A percentile compares a stretch with the other conserved stretches of the same genome.
phyloP scores from a whole-genome alignment of 192 early-diverging fungal species.

The Oehlia diaphana region DNA sequence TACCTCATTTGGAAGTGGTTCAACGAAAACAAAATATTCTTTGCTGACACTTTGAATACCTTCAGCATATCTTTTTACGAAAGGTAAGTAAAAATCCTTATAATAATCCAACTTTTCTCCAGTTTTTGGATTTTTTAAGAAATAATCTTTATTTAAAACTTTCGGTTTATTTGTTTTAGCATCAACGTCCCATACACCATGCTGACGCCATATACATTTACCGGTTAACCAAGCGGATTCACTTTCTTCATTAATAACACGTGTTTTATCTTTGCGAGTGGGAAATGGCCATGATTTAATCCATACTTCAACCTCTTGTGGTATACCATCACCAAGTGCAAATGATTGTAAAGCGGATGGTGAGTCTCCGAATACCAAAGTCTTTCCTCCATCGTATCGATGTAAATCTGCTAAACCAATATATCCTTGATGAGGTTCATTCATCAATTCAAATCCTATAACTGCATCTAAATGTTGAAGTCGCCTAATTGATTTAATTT shows the following conservation, averaged over 20 bases:
- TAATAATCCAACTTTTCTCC: conserved; percentile 61
- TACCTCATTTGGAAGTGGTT: conserved; percentile 81
- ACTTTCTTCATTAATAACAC: conserved; percentile 58
- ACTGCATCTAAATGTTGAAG: conserved; percentile 63
- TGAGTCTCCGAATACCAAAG: conserved; percentile 68
- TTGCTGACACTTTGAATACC: conserved; percentile 59
- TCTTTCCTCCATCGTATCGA: conserved; percentile 62
- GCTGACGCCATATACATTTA: conserved; percentile 72
- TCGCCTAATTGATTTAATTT: conserved; percentile 46
- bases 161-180: conserved; percentile 47
- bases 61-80: conserved; percentile 63
- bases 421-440: conserved; percentile 75
- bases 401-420: conserved; percentile 64
- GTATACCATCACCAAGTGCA: conserved; percentile 70
- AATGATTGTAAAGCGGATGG: conserved; percentile 77
- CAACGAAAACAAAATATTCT: conserved; percentile 67
- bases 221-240: conserved; percentile 64
- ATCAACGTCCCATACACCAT: conserved; percentile 75
- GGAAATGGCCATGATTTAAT: conserved; percentile 78
- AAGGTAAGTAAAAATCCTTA: conserved; percentile 72
- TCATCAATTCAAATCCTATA: conserved; percentile 81
- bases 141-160: conserved; percentile 63
- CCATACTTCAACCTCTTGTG: conserved; percentile 72
- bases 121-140: conserved; percentile 61
- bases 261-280: conserved; percentile 53